Conservation (phyloP, 208 protist genomes). For the Leptomonas seymouri region DNA sequence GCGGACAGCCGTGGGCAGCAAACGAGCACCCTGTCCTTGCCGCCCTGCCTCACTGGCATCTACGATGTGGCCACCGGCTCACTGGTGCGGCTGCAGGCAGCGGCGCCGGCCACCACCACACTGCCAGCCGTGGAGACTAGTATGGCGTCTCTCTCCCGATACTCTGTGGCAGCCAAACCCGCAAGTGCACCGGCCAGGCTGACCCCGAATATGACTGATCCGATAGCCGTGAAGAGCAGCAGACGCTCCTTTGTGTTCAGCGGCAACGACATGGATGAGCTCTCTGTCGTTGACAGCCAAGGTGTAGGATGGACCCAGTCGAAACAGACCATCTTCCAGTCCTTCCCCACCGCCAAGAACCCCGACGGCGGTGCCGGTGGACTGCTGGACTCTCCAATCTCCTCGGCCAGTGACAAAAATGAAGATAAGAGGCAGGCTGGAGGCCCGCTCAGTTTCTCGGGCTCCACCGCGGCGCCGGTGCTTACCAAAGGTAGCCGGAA, state of each 20-base stretch:
- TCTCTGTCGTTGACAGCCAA: neutral
- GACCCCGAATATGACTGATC: neutral
- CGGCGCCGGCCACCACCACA: neutral
- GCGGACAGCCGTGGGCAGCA: constrained; percentile 3
- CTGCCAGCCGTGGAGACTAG: neutral
- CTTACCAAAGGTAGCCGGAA: no score
- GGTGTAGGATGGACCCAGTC: neutral
- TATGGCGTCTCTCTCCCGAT: neutral
- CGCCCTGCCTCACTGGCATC: constrained; percentile 81
- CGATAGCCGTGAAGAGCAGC: neutral
- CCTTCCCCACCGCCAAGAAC: neutral
- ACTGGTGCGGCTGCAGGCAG: constrained; percentile 55
- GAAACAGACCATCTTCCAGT: constrained; percentile 11
- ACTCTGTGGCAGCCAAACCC: neutral
- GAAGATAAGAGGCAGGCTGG: neutral
- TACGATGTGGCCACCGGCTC: constrained; percentile 80
- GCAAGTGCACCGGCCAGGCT: neutral
- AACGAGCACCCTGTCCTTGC: constrained; percentile 40
- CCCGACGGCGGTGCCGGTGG: neutral
- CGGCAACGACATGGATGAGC: neutral
- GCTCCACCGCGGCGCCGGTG: no score
- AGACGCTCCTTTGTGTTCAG: neutral
- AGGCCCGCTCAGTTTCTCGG: neutral
- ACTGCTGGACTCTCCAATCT: neutral
- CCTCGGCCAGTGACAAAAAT: neutral